These are phyloP conservation scores for Vicia faba DNA, from an alignment of 306 rosid genomes.

Conservation along the genomic window DNA sequence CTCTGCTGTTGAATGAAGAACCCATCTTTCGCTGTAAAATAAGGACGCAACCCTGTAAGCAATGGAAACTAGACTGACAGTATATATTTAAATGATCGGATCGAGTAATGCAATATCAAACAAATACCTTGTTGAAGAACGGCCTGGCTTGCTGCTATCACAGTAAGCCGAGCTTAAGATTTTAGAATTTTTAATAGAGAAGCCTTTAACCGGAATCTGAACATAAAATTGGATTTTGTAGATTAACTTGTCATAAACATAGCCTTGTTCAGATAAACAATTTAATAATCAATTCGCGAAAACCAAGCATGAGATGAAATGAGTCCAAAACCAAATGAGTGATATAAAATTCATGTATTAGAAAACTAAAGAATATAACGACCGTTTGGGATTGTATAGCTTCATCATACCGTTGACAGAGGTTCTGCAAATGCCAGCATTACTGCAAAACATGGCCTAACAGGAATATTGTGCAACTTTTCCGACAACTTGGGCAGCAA, in stretches of 20 bases:
- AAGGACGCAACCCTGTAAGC: conserved; percentile 31
- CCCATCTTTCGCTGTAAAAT: conserved; percentile 76
- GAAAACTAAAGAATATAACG: conserved; percentile 24
- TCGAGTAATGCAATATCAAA: conserved; percentile 24
- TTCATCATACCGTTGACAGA: conserved; percentile 65
- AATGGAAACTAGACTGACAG: conserved; percentile 26
- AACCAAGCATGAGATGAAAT: conserved; percentile 32
- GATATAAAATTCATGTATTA: conserved; percentile 24
- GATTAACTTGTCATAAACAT: conserved; percentile 2
- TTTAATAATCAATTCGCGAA: not conserved
- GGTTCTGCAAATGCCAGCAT: conserved; percentile 91
- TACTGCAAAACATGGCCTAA: conserved; percentile 71
- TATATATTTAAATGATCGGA: not conserved
- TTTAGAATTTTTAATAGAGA: conserved; percentile 63
- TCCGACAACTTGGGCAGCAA: conserved; percentile 67
- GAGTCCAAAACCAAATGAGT: conserved; percentile 26
- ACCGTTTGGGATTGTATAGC: conserved; percentile 26
- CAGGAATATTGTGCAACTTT: conserved; percentile 68
- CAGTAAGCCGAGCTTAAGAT: conserved; percentile 77
- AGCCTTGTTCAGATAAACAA: too few relatives aligned
- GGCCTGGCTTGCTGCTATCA: conserved; percentile 90
- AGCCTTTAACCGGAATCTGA: conserved; percentile 77
- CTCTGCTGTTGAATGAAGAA: conserved; percentile 79
- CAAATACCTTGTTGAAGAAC: conserved; percentile 60
- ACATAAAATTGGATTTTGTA: conserved; percentile 35